Base-by-base conservation (phyloP, 1,284 basidiomycete genomes). In the Xanthoconium separans region DNA sequence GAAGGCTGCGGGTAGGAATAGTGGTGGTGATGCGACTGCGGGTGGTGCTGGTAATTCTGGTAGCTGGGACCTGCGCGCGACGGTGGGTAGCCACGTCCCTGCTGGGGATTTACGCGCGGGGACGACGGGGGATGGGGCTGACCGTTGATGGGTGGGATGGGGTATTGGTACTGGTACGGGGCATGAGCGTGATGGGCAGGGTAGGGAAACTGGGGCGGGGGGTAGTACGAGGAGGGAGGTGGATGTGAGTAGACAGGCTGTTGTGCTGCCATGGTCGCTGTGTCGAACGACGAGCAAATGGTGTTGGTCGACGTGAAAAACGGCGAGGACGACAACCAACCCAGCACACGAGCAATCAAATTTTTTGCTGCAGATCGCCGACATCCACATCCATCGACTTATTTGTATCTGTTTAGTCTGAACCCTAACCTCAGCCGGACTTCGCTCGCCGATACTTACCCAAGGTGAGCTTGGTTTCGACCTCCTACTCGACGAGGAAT, bases 341-440 rank as follows among this genome's bases (percentile, higher is more conserved):
- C 24, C 20, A 44, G 51, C 59, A 63, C 53, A 46, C 62, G 47
- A 60, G 49, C 52, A 33, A 29, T 47, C 51, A 61, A 61, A 46
- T 15, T 45, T 63, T 59, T 52, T 93, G 24, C 24, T 24, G 31
- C 31, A 33, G n/a, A n/a, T n/a, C 31, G 11, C 13, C 31, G 31
- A 33, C 6, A 33, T 33, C 31, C 31, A 33, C 11, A 33, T 33
- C 36, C 36, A 37, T n/a, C 16, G 9, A n/a, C 12, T 13, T 15
- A 37, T 37, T 39, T 39, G 37, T 20, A 16, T 39, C 37, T 39
- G 5, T 39, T 39, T 39, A 16, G 37, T 39, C 5, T 15, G 4
- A 39, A 8, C 16, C 37, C 37, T 34, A 34, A 34, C 33, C 33
- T n/a, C n/a, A n/a, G n/a, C n/a, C n/a, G n/a, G n/a, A n/a, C n/a